A percentile compares a stretch with the other conserved stretches of the same genome.
phyloP scores from a whole-genome alignment of 495 filamentous ascomycete genomes.

The Penicillium pancosmium region DNA sequence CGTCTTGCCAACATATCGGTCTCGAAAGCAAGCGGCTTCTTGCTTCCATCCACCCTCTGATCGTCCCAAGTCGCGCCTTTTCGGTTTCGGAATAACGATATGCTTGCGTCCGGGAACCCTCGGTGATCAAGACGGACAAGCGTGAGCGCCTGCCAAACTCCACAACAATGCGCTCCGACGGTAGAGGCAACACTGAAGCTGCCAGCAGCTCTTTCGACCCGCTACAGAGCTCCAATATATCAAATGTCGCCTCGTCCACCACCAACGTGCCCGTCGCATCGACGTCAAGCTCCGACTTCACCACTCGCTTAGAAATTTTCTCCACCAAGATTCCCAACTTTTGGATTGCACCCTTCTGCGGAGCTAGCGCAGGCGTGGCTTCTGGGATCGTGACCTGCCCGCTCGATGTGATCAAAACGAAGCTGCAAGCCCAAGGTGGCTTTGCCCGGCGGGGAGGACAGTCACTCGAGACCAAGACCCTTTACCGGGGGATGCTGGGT shows the following conservation, averaged over 20 bases:
- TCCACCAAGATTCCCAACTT: slow-evolving; percentile 53
- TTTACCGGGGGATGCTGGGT: slow-evolving; percentile 85
- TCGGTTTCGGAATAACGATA: slow-evolving; percentile 53
- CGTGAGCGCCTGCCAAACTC: slow-evolving; percentile 39
- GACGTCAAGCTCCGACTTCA: slow-evolving; percentile 34
- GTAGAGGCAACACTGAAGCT: slow-evolving; percentile 34
- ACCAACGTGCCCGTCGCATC: slow-evolving; percentile 21
- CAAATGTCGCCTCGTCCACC: slow-evolving; percentile 24
- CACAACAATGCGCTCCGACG: slow-evolving; percentile 42
- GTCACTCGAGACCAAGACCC: slow-evolving; percentile 46
- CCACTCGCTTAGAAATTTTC: slow-evolving; percentile 59
- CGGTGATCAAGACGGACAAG: slow-evolving; percentile 46
- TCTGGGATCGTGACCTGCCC: slow-evolving; percentile 96
- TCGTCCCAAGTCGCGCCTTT: slow-evolving; percentile 24
- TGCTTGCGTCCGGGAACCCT: slow-evolving; percentile 52
- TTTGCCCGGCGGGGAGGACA: slow-evolving; percentile 56
- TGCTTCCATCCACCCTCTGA: slow-evolving; percentile 6
- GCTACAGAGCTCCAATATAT: slow-evolving; percentile 23
- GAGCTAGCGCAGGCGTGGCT: slow-evolving; percentile 84
- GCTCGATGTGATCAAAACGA: slow-evolving; percentile 98
- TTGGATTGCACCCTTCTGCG: slow-evolving; percentile 69
- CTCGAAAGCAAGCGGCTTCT: not conserved
- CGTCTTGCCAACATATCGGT: slow-evolving; percentile 9
- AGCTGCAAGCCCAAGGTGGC: slow-evolving; percentile 92
- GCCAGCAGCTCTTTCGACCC: slow-evolving; percentile 36